Evolutionary conservation across 352 stramenopile species (phyloP), one percentile per base, ranked within the genome.

Genomic region (Phytophthora tubulina): DNA sequence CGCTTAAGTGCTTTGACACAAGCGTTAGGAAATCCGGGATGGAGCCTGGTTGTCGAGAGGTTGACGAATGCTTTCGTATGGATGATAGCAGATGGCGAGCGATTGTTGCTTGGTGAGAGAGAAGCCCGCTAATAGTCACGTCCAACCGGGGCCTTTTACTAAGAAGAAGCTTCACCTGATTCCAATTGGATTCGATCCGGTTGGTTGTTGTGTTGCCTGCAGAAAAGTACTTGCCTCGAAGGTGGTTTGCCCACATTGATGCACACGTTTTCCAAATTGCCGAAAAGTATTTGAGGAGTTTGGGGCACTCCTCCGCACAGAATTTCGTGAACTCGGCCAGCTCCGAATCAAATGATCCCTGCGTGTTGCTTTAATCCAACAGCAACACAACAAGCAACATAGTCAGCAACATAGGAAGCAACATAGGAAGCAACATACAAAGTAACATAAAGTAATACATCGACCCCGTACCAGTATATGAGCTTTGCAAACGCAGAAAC

Each of bases 201-300:
- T 78, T 78, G 13, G 71, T 72, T 2, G 65, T 78, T 1, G 59
- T 72, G 14, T 72, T 75, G 1, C 59, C 71, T 0, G 58, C 61
- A 5, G 61, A 56, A 42, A 78, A 75, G 30, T 38, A 72, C 3
- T 15, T 27, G 0, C 59, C 45, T 6, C 66, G 31, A 10, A 56
- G n/a, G 44, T 65, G 39, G 17, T 73, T 72, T 17, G 53, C 42
- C 65, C 58, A 74, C 58, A 78, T 74, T 9, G 53, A 51, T 10
- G 33, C 31, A 27, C 71, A 78, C 2, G 13, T 41, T 4, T 67
- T 41, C 65, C 55, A 72, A 31, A 66, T 74, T 11, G 42, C 14
- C 11, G 56, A 17, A 5, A 71, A 74, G 31, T 68, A 68, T 14
- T 57, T 27, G 3, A 68, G 61, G 8, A 55, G 17, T 5, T 27